A percentile compares a stretch with the other conserved stretches of the same genome.
These are phyloP conservation scores for Metschnikowia lachancei DNA, from an alignment of 805 yeast genomes.

Conservation along the genomic window DNA sequence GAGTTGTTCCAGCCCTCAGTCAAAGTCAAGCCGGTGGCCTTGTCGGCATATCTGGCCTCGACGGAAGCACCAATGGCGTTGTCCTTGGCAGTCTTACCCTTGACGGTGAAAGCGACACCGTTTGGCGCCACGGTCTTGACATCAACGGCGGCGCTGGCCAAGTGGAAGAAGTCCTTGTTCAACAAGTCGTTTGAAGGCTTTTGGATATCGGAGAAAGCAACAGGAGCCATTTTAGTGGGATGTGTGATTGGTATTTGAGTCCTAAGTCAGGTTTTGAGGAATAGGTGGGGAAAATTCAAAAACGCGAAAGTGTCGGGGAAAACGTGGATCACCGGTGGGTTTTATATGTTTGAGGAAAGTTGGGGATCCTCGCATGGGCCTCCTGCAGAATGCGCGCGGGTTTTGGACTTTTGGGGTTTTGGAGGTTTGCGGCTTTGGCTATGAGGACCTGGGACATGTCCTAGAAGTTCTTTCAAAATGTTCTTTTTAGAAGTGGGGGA, in stretches of 20 bases:
- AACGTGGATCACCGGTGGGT: slow-evolving; percentile 14
- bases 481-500: no score
- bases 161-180: slow-evolving; percentile 90
- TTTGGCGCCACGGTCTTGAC: slow-evolving; percentile 92
- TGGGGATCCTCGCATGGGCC: slow-evolving; percentile 6
- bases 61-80: slow-evolving; percentile 82
- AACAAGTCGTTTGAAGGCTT: slow-evolving; percentile 89
- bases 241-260: no score
- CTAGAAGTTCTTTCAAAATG: no score
- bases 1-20: slow-evolving; percentile 98
- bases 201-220: slow-evolving; percentile 90
- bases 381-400: slow-evolving; percentile 18
- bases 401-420: slow-evolving; percentile 12
- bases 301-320: slow-evolving; percentile 11
- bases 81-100: slow-evolving; percentile 82
- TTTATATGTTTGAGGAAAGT: slow-evolving; percentile 15
- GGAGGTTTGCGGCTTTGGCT: background rate
- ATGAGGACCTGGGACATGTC: no score
- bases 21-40: slow-evolving; percentile 84
- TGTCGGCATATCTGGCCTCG: slow-evolving; percentile 91
- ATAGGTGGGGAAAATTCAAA: slow-evolving; percentile 7
- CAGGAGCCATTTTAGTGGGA: slow-evolving; percentile 48
- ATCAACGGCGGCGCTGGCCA: slow-evolving; percentile 81
- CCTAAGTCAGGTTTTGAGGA: background rate
- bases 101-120: slow-evolving; percentile 91